Percentiles rank a stretch among this genome's conserved stretches.
Evolutionary conservation across 108 stramenopile genomes (phyloP).

Genomic region (Conticribra weissflogii): DNA sequence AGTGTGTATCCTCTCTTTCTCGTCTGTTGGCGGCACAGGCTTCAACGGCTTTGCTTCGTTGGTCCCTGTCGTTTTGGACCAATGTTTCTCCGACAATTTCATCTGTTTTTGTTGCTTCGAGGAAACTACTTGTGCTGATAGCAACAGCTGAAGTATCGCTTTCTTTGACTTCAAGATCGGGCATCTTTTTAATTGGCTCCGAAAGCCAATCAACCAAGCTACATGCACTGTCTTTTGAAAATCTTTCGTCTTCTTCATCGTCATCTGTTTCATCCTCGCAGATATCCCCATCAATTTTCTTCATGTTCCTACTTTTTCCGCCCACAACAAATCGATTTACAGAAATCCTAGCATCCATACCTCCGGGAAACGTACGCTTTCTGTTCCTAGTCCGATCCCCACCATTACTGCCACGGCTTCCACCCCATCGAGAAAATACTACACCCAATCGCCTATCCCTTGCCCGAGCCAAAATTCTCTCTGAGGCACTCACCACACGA

Average conservation of each 20-base stretch:
- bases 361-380: background rate
- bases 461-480: conserved; percentile 33
- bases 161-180: background rate
- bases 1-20: too few relatives aligned
- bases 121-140: too few relatives aligned
- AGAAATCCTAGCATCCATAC: conserved; percentile 5
- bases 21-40: too few relatives aligned
- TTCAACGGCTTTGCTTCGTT: too few relatives aligned
- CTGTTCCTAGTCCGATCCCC: conserved; percentile 11
- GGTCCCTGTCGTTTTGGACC: too few relatives aligned
- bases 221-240: background rate
- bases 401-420: background rate
- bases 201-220: conserved; percentile 48
- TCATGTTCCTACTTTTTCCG: conserved; percentile 1
- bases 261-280: conserved; percentile 1
- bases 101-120: too few relatives aligned
- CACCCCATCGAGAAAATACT: conserved; percentile 8
- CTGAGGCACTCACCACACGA: conserved; percentile 26
- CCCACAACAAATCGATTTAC: background rate
- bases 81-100: too few relatives aligned
- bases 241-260: conserved; percentile 16
- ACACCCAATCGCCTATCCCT: conserved; percentile 25
- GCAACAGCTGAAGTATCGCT: too few relatives aligned
- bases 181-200: conserved; percentile 4
- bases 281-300: conserved; percentile 9